Percentiles rank a stretch among this genome's conserved stretches.
Evolutionary conservation across 1,284 basidiomycete genomes (phyloP).

Genomic region (Agroathelia rolfsii): DNA sequence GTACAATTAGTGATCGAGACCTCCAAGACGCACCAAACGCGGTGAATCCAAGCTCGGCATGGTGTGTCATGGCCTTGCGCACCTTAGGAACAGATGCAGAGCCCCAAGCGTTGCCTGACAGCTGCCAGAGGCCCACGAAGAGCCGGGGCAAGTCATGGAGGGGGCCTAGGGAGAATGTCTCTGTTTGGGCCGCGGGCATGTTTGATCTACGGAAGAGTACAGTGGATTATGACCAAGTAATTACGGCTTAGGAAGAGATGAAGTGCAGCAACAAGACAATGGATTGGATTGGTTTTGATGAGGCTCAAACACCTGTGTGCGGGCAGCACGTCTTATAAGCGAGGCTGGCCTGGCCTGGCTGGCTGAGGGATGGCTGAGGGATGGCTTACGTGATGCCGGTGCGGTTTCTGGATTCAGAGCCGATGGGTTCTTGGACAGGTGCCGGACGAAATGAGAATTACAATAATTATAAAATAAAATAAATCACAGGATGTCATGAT

Average conservation of each 20-base stretch:
- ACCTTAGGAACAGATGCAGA: constrained; percentile 58
- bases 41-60: constrained; percentile 56
- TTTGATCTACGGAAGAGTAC: neutral
- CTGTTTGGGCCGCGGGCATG: constrained; percentile 17
- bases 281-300: neutral
- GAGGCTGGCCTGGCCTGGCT: too few relatives aligned
- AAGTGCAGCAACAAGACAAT: neutral
- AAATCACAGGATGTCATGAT: too few relatives aligned
- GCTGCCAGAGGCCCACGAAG: constrained; percentile 75
- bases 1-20: constrained; percentile 5
- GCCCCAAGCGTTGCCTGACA: constrained; percentile 77
- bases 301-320: neutral
- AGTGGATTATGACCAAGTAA: neutral
- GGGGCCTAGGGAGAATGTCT: constrained; percentile 53
- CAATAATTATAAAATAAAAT: too few relatives aligned
- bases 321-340: too few relatives aligned
- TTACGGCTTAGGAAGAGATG: neutral
- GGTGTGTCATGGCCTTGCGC: constrained; percentile 53
- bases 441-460: too few relatives aligned
- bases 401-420: too few relatives aligned
- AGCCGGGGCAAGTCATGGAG: constrained; percentile 53
- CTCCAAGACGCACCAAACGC: constrained; percentile 50
- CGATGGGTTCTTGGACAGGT: too few relatives aligned
- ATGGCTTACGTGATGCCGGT: too few relatives aligned
- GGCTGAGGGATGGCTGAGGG: too few relatives aligned